Percentiles rank a stretch among this genome's conserved stretches.
Conservation (phyloP, 2,329 filamentous ascomycete genomes). For the Calonectria pseudoturangicola region DNA sequence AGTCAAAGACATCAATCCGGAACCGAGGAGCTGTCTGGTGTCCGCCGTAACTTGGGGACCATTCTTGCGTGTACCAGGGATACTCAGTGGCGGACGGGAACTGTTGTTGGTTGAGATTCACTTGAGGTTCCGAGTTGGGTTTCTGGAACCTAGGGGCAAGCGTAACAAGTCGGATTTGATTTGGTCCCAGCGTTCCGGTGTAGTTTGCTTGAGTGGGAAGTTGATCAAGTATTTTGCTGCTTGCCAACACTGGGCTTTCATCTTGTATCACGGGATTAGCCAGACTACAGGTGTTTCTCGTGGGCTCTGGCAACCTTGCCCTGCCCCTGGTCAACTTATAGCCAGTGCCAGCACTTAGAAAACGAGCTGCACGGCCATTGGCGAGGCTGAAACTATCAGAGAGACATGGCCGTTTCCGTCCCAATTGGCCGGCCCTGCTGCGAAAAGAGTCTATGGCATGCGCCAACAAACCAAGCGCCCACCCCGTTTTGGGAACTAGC, state of each 20-base stretch:
- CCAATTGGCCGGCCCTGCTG: not conserved
- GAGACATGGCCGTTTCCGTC: not conserved
- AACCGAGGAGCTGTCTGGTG: constrained; percentile 5
- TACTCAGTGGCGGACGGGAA: not conserved
- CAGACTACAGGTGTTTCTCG: not conserved
- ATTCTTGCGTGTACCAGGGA: constrained; percentile 17
- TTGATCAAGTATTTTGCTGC: not conserved
- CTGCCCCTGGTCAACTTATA: not conserved
- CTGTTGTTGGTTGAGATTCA: not conserved
- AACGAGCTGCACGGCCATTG: not conserved
- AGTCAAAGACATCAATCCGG: constrained; percentile 28
- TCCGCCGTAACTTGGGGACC: not conserved
- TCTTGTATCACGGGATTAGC: not conserved
- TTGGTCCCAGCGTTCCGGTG: constrained; percentile 14
- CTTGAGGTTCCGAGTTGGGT: not conserved
- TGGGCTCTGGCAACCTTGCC: not conserved
- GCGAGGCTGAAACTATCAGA: not conserved
- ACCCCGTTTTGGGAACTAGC: not conserved
- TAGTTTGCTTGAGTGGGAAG: constrained; percentile 1
- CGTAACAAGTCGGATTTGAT: constrained; percentile 21
- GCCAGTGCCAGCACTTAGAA: not conserved
- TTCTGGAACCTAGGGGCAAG: constrained; percentile 24
- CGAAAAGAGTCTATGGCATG: not conserved
- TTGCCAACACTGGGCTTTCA: not conserved
- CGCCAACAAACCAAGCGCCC: not conserved